Percentiles rank a stretch among this genome's conserved stretches.
phyloP scores from a whole-genome alignment of 371 early-diverging fungal species.

The Mucor lusitanicus region DNA sequence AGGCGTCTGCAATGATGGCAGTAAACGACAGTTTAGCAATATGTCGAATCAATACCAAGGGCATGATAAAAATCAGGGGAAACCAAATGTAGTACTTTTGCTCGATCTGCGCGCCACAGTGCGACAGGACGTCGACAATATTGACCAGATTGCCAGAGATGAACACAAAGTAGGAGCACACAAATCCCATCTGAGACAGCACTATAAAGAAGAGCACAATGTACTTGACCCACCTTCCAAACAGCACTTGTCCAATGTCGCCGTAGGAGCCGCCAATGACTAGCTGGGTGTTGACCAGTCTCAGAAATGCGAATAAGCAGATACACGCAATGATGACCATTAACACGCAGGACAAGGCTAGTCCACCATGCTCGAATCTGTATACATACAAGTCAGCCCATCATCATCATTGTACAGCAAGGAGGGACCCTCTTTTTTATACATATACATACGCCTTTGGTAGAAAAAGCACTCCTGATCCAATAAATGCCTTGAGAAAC shows the following conservation, averaged over 20 bases:
- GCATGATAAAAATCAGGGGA: slow-evolving; percentile 62
- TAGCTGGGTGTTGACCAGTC: slow-evolving; percentile 34
- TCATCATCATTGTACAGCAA: not conserved
- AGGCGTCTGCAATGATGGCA: slow-evolving; percentile 70
- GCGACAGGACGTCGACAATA: slow-evolving; percentile 41
- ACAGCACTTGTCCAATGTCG: slow-evolving; percentile 73
- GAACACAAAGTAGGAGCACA: slow-evolving; percentile 51
- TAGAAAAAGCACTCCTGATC: slow-evolving; percentile 66
- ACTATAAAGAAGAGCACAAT: slow-evolving; percentile 65
- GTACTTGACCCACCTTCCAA: slow-evolving; percentile 57
- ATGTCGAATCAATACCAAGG: slow-evolving; percentile 65
- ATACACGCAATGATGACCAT: slow-evolving; percentile 30
- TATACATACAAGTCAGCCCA: not conserved
- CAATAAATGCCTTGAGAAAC: slow-evolving; percentile 78
- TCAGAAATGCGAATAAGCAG: slow-evolving; percentile 32
- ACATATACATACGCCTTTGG: slow-evolving; percentile 61
- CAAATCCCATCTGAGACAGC: slow-evolving; percentile 66
- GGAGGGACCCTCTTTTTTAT: not conserved
- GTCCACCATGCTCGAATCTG: slow-evolving; percentile 35
- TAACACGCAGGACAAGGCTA: slow-evolving; percentile 27
- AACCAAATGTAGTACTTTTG: slow-evolving; percentile 57
- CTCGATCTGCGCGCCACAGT: slow-evolving; percentile 33
- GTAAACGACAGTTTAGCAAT: slow-evolving; percentile 68
- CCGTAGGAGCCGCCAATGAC: slow-evolving; percentile 72
- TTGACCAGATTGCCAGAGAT: slow-evolving; percentile 47